Conservation (phyloP, 2,329 filamentous ascomycete species). For the Periconia digitata region DNA sequence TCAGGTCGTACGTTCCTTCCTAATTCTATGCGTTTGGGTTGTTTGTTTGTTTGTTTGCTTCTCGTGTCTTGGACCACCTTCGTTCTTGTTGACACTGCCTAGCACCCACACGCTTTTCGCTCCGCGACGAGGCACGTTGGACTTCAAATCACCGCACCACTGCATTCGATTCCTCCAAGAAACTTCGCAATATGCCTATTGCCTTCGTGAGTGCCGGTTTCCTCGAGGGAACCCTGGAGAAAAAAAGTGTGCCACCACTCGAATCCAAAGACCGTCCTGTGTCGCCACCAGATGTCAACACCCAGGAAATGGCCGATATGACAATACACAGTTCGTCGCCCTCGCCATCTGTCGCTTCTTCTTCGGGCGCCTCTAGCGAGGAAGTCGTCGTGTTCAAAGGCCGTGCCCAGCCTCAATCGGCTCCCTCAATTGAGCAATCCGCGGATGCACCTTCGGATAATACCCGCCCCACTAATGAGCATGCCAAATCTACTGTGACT, state of each 20-base stretch:
- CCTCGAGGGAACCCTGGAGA: slow-evolving; percentile 38
- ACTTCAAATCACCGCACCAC: slow-evolving; percentile 54
- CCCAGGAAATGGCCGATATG: slow-evolving; percentile 33
- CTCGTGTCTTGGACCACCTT: neutral
- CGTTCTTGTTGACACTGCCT: slow-evolving; percentile 17
- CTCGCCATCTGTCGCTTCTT: slow-evolving; percentile 22
- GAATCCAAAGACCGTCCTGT: neutral
- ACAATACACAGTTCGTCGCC: slow-evolving; percentile 43
- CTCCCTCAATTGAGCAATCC: slow-evolving; percentile 1
- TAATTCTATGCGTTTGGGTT: neutral
- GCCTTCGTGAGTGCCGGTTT: slow-evolving; percentile 63
- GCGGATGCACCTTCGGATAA: slow-evolving; percentile 1
- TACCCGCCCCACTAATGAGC: neutral
- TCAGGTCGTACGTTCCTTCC: slow-evolving; percentile 19
- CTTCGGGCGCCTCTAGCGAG: slow-evolving; percentile 58
- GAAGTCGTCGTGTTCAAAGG: slow-evolving; percentile 62
- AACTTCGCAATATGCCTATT: slow-evolving; percentile 59
- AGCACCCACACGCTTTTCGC: slow-evolving; percentile 40
- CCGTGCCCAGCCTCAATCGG: slow-evolving; percentile 16
- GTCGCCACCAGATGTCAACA: slow-evolving; percentile 8
- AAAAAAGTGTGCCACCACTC: slow-evolving; percentile 17
- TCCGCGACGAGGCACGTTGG: slow-evolving; percentile 62
- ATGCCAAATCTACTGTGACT: neutral
- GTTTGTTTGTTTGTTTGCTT: neutral
- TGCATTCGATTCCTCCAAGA: slow-evolving; percentile 50